Percentiles rank a stretch among this genome's conserved stretches.
Conservation (phyloP, 495 filamentous ascomycete genomes). For the Umbilicaria muhlenbergii region DNA sequence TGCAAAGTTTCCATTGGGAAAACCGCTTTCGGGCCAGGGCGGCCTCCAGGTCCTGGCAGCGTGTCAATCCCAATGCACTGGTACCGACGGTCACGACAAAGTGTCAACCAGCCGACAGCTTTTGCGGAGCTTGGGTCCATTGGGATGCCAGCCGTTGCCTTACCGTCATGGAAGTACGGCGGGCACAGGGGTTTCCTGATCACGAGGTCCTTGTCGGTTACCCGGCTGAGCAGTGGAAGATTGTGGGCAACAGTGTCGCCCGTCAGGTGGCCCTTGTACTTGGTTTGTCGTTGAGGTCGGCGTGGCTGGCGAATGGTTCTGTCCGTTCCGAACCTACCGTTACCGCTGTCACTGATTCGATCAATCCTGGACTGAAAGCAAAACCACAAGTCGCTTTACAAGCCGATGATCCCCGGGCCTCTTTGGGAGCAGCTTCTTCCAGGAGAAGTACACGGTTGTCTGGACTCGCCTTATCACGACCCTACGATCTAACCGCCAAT, state of each 20-base stretch:
- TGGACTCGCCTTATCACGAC: too few relatives aligned
- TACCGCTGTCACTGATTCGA: too few relatives aligned
- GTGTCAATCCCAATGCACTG: conserved; percentile 32
- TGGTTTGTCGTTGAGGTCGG: conserved; percentile 43
- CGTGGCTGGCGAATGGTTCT: conserved; percentile 22
- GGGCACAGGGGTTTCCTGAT: conserved; percentile 53
- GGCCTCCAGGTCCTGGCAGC: conserved; percentile 27
- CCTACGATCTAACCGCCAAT: too few relatives aligned
- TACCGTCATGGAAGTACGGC: conserved; percentile 43
- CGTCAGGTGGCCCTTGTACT: conserved; percentile 44
- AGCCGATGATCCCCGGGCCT: too few relatives aligned
- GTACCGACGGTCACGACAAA: conserved; percentile 41
- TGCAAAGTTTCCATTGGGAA: conserved; percentile 7
- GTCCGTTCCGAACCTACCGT: too few relatives aligned
- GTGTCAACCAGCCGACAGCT: conserved; percentile 27
- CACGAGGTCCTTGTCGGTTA: conserved; percentile 48
- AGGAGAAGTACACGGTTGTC: too few relatives aligned
- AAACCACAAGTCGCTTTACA: too few relatives aligned
- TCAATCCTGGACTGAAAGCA: too few relatives aligned
- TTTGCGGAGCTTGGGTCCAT: conserved; percentile 35
- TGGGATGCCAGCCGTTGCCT: conserved; percentile 41
- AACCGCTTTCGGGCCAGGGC: conserved; percentile 14
- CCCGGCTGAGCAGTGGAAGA: conserved; percentile 34
- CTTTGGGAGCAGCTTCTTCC: too few relatives aligned
- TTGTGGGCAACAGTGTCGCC: conserved; percentile 60